These are phyloP conservation scores for Jamesozyma piceae DNA, from an alignment of 805 yeast species.

Conservation along the genomic window DNA sequence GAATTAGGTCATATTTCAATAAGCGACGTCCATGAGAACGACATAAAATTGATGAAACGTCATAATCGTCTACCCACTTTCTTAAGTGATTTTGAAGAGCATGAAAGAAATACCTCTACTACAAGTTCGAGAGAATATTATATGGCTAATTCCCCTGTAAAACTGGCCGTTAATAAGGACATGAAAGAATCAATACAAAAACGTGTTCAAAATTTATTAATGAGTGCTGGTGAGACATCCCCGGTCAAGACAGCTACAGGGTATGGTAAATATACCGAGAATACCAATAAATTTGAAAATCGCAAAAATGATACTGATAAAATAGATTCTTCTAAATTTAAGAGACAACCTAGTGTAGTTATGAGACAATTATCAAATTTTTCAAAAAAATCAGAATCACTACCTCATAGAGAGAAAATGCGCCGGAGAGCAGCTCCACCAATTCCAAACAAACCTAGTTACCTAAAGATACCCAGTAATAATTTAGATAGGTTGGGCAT, in stretches of 20 bases:
- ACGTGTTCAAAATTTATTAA: slow-evolving; percentile 44
- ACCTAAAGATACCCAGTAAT: not conserved
- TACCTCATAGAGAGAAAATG: slow-evolving; percentile 1
- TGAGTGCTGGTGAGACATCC: slow-evolving; percentile 15
- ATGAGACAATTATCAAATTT: not conserved
- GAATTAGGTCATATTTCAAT: not conserved
- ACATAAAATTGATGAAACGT: not conserved
- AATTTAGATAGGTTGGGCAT: not conserved
- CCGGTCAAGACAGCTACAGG: slow-evolving; percentile 58
- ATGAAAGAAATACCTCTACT: slow-evolving; percentile 3
- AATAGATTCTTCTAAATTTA: not conserved
- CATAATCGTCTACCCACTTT: slow-evolving; percentile 3
- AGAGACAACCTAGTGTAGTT: slow-evolving; percentile 1
- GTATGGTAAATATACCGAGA: slow-evolving; percentile 65
- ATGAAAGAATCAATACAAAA: slow-evolving; percentile 39
- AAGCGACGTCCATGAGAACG: not conserved
- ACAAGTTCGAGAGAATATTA: slow-evolving; percentile 6
- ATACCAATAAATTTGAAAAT: not conserved
- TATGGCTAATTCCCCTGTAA: slow-evolving; percentile 8
- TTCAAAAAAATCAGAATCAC: not conserved
- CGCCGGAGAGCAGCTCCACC: slow-evolving; percentile 40
- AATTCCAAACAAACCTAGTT: slow-evolving; percentile 19
- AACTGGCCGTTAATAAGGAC: slow-evolving; percentile 1
- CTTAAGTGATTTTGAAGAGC: slow-evolving; percentile 3
- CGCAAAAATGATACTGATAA: not conserved